Base-by-base conservation (phyloP, 768 basidiomycete species). In the Termitomyces sp. region DNA sequence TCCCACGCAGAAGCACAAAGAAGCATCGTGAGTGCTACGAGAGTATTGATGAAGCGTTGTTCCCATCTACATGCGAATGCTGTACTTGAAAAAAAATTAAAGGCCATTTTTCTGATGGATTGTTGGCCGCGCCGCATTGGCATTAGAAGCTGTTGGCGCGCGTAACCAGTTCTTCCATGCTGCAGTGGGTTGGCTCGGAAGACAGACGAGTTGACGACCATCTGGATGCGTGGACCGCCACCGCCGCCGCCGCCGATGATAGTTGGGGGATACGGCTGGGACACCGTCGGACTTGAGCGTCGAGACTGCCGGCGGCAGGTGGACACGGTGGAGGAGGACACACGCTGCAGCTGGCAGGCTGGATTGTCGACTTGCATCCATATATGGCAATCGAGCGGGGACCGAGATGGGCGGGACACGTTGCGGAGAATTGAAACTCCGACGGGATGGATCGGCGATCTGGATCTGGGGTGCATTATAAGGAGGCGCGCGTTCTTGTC, bases 401-500 rank as follows among this genome's bases (percentile, higher is more conserved):
- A 68, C 67, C 67, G 65, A 68, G 68, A 68, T 70, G 59, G 62
- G 57, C 66, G 64, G 66, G 59, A 38, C 30, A 47, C 28, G 26
- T 30, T 47, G 9, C 20, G 55, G 6, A 6, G 9, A 26, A 6
- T 55, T 56, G 5, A 32, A 40, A 32, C 54, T 55, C 50, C 57
- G 60, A 46, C 58, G 16, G 41, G 35, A 61, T 59, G 32, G 48
- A 59, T 54, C 51, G 52, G 46, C 48, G 59, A 60, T 55, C 32
- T 32, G 40, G n/a, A 56, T 26, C 54, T 36, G 5, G 48, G 48
- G 32, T 54, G 36, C 14, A 63, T 59, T 55, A 61, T 55, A 63
- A 61, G 63, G 20, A 54, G 28, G 36, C 35, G 38, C 46, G 40
- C 26, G 56, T 18, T 8, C 49, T 28, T 30, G 44, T 13, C 40